Evolutionary conservation across 495 filamentous ascomycete species (phyloP), one percentile per base, ranked within the genome.

Genomic region (Penicillium chermesinum): DNA sequence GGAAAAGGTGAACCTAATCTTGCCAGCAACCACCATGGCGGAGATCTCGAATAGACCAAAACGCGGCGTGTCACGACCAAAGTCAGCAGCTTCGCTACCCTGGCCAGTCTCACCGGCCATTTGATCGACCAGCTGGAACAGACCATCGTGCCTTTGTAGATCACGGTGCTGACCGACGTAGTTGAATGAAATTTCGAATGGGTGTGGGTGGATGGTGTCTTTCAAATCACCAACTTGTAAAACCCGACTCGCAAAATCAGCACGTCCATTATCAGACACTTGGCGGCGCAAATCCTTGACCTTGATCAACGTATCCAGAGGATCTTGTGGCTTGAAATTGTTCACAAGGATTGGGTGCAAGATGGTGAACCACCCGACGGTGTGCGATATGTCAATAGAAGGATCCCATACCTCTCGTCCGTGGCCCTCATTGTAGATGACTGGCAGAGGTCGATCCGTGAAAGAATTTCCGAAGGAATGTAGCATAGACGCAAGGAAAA

Each of bases 171-270:
- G 73, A 0, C 83, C 85, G 10, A 83, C 72, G 50, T 88, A 87
- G 53, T 83, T 86, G 62, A 88, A 86, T 1, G 78, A 77, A 32
- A 88, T 77, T 62, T 88, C 86, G 50, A 87, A 77, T 5, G 84
- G 84, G 61, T 71, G 79, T 2, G 76, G 77, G 13, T 70, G 60
- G 17, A 57, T 48, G 34, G 72, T 74, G 21, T 53, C 52, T 32
- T 75, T 66, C 3, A 67, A 53, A 0, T 47, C 54, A 21, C 72
- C 73, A 3, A 66, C 56, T 1, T 70, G 66, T 27, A 80, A 65
- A 19, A 80, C 68, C 7, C 77, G 72, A 22, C 62, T 64, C 1
- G 66, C 70, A 48, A 80, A 82, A 40, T 75, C 72, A 5, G 71
- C 66, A 19, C 73, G 61, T 12, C 78, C 78, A 52, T 79, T 79